phyloP scores from a whole-genome alignment of 2,329 filamentous ascomycete genomes.

The Grosmannia penicillata region DNA sequence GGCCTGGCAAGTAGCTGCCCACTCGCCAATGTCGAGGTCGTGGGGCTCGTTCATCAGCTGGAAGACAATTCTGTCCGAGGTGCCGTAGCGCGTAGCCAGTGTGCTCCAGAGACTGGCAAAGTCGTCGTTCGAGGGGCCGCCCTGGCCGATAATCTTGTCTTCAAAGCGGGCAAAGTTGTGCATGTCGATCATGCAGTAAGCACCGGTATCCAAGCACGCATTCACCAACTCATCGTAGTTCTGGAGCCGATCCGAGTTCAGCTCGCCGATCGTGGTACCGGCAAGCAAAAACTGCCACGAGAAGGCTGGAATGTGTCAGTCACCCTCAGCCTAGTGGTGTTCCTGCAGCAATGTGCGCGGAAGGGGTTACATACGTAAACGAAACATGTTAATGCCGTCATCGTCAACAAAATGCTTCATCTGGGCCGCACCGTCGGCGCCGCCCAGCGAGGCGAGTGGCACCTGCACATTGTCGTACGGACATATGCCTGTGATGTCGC shows the following conservation, averaged over 20 bases:
- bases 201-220: constrained; percentile 31
- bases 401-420: constrained; percentile 41
- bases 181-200: constrained; percentile 34
- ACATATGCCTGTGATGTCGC: constrained; percentile 24
- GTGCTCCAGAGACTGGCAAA: constrained; percentile 48
- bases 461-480: constrained; percentile 15
- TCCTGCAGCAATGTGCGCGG: neutral
- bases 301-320: constrained; percentile 18
- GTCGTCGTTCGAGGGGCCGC: constrained; percentile 42
- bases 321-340: neutral
- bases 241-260: constrained; percentile 24
- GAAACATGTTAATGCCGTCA: constrained; percentile 39
- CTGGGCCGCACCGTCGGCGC: constrained; percentile 24
- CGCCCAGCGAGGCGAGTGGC: constrained; percentile 16
- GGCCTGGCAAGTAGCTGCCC: constrained; percentile 46
- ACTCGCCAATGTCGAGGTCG: constrained; percentile 37
- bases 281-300: constrained; percentile 37
- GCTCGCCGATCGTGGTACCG: constrained; percentile 23
- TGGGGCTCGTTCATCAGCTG: constrained; percentile 60
- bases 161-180: constrained; percentile 47
- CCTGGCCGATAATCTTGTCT: constrained; percentile 48
- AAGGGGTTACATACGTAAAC: constrained; percentile 22
- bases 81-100: constrained; percentile 42
- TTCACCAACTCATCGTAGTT: constrained; percentile 35
- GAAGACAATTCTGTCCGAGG: constrained; percentile 39